Evolutionary conservation across 2,329 filamentous ascomycete genomes (phyloP).

Genomic region (Stromatinia cepivora): DNA sequence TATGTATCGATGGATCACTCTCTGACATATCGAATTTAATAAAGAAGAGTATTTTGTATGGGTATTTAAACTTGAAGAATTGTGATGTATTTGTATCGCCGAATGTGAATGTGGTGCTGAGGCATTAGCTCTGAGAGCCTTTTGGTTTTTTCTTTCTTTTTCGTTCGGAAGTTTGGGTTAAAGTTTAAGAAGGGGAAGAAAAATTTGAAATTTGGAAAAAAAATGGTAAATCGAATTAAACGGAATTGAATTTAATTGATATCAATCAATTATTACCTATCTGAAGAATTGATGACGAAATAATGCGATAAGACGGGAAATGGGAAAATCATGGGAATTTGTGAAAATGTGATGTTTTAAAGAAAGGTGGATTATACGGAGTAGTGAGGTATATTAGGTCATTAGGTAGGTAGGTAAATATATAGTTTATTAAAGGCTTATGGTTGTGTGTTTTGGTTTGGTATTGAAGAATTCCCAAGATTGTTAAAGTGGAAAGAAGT

Average conservation of each 20-base stretch:
- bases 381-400: background rate
- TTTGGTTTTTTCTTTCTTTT: background rate
- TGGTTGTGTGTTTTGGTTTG: too few relatives aligned
- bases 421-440: too few relatives aligned
- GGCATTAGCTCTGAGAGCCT: conserved; percentile 13
- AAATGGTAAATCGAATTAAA: background rate
- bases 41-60: background rate
- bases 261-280: too few relatives aligned
- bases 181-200: background rate
- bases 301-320: background rate
- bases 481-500: too few relatives aligned
- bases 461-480: too few relatives aligned
- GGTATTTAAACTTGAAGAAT: background rate
- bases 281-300: background rate
- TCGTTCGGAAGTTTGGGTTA: background rate
- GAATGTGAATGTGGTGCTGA: conserved; percentile 1
- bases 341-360: background rate
- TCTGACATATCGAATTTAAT: conserved; percentile 31
- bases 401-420: background rate
- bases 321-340: background rate
- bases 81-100: background rate
- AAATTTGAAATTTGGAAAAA: background rate
- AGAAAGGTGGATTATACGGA: background rate
- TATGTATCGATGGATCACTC: conserved; percentile 29
- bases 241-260: background rate